A percentile compares a stretch with the other conserved stretches of the same genome.
Evolutionary conservation across 306 rosid species (phyloP).

Genomic region (Comarum palustre): DNA sequence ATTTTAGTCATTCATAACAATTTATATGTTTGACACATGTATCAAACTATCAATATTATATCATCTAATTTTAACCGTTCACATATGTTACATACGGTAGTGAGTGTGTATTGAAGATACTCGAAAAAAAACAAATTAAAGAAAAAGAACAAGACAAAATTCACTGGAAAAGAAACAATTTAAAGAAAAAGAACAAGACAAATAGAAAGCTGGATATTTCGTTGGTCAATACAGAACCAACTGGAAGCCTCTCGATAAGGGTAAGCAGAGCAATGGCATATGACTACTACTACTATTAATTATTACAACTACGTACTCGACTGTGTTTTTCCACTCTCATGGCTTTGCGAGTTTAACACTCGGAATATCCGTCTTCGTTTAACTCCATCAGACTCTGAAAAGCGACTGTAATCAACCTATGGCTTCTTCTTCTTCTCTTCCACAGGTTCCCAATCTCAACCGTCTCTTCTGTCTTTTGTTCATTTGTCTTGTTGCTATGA

Average conservation of each 20-base stretch:
- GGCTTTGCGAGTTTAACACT: not conserved
- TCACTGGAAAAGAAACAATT: too few species aligned
- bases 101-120: too few species aligned
- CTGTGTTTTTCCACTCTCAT: not conserved
- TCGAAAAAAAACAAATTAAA: too few species aligned
- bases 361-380: not conserved
- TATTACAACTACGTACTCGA: not conserved
- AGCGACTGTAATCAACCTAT: not conserved
- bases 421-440: constrained; percentile 3
- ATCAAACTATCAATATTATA: too few species aligned
- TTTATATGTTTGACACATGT: too few species aligned
- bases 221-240: not conserved
- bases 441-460: not conserved
- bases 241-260: not conserved
- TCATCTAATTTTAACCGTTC: too few species aligned
- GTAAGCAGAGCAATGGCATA: not conserved
- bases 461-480: not conserved
- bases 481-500: not conserved
- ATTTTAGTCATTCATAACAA: too few species aligned
- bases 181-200: too few species aligned
- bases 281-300: not conserved
- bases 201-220: not conserved
- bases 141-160: too few species aligned
- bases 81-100: too few species aligned
- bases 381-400: not conserved